Evolutionary conservation across 2,329 filamentous ascomycete species (phyloP).

Genomic region (Teratosphaeria epicoccoides): DNA sequence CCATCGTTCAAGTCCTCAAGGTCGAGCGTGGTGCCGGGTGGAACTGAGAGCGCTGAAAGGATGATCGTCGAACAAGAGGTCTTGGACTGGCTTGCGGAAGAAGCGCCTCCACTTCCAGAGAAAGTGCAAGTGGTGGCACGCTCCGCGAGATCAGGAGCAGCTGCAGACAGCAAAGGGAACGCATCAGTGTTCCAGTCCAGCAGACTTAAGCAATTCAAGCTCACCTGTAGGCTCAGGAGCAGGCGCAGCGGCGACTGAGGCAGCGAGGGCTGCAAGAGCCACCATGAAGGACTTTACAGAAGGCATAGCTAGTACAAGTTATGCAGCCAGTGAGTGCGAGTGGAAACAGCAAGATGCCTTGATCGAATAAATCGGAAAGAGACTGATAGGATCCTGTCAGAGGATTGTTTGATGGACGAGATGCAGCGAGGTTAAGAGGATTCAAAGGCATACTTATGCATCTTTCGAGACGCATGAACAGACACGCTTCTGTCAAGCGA

Average conservation of each 20-base stretch:
- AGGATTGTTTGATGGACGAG: neutral
- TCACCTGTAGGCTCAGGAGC: neutral
- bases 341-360: neutral
- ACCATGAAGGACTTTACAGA: neutral
- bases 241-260: neutral
- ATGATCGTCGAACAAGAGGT: slow-evolving; percentile 26
- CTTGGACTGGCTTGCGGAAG: slow-evolving; percentile 21
- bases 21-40: slow-evolving; percentile 29
- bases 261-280: neutral
- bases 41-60: slow-evolving; percentile 28
- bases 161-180: neutral
- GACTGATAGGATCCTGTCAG: neutral
- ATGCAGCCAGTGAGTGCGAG: neutral
- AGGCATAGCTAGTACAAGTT: neutral
- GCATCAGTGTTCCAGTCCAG: neutral
- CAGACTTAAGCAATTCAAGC: neutral
- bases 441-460: neutral
- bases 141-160: slow-evolving; percentile 9
- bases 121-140: slow-evolving; percentile 23
- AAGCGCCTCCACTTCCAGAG: slow-evolving; percentile 16
- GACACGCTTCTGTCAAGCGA: neutral
- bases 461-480: neutral
- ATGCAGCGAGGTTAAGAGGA: neutral
- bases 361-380: neutral
- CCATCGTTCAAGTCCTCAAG: slow-evolving; percentile 25